phyloP scores from a whole-genome alignment of 1,139 yeast genomes.

The Yamadazyma siamensis region DNA sequence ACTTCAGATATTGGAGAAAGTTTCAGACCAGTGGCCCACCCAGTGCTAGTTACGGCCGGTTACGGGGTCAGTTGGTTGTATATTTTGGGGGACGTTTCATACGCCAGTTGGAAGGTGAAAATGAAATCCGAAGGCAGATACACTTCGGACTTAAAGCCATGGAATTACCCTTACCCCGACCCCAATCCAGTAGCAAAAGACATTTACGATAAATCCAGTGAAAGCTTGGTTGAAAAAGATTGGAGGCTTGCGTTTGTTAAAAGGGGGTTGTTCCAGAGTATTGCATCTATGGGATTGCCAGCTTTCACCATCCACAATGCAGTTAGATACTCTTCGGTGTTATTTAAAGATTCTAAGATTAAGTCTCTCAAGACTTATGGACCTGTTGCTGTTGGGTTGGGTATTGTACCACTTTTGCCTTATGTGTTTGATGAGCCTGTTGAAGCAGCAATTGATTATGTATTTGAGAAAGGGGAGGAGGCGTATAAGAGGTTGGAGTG shows the following conservation, averaged over 20 bases:
- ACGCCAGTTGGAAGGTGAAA: slow-evolving; percentile 73
- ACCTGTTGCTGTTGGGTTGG: slow-evolving; percentile 74
- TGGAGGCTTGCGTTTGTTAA: slow-evolving; percentile 66
- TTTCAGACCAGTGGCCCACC: slow-evolving; percentile 83
- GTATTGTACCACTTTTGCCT: slow-evolving; percentile 76
- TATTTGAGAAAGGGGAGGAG: slow-evolving; percentile 58
- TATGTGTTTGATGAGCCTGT: slow-evolving; percentile 81
- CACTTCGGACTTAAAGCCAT: slow-evolving; percentile 61
- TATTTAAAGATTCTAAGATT: slow-evolving; percentile 45
- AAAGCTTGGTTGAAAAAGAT: slow-evolving; percentile 43
- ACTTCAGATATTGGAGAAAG: slow-evolving; percentile 88
- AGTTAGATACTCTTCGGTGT: slow-evolving; percentile 63
- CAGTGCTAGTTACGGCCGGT: slow-evolving; percentile 57
- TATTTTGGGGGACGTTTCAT: slow-evolving; percentile 73
- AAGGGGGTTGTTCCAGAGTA: slow-evolving; percentile 73
- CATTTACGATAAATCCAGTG: slow-evolving; percentile 22
- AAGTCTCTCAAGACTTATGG: slow-evolving; percentile 56
- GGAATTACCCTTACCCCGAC: slow-evolving; percentile 53
- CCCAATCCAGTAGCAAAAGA: slow-evolving; percentile 39
- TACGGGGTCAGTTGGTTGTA: slow-evolving; percentile 80
- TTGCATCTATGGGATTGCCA: slow-evolving; percentile 86
- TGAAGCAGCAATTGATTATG: slow-evolving; percentile 62
- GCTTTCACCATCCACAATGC: slow-evolving; percentile 82
- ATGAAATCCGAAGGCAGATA: slow-evolving; percentile 66
- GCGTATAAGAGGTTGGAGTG: slow-evolving; percentile 15